Evolutionary conservation across 1,284 basidiomycete genomes (phyloP).

Genomic region (Cryptococcus hybrid): DNA sequence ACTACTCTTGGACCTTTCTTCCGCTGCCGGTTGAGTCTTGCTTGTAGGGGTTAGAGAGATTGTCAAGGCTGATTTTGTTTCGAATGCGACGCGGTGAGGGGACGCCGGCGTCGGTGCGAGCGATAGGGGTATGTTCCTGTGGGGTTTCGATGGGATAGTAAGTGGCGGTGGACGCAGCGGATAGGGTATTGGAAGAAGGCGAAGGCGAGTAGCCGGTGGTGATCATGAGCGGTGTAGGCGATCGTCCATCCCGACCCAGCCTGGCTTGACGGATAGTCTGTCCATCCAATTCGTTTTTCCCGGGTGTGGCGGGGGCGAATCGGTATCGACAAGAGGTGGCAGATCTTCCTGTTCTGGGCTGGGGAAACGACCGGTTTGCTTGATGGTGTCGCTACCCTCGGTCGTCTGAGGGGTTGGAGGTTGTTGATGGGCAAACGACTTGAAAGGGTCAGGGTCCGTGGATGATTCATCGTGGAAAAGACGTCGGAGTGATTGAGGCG

Average conservation of each 20-base stretch:
- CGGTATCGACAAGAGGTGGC: background rate
- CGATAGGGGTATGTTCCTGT: constrained; percentile 25
- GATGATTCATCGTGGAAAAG: constrained; percentile 49
- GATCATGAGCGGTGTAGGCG: constrained; percentile 13
- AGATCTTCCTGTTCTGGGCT: constrained; percentile 9
- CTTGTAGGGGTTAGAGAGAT: constrained; percentile 30
- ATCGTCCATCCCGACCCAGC: constrained; percentile 6
- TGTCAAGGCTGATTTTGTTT: constrained; percentile 28
- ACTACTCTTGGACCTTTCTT: constrained; percentile 10
- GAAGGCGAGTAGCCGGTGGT: constrained; percentile 3
- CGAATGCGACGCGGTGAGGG: constrained; percentile 10
- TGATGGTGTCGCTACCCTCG: constrained; percentile 16
- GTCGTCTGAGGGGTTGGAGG: constrained; percentile 27
- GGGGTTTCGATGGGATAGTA: constrained; percentile 11
- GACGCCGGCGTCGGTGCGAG: constrained; percentile 7
- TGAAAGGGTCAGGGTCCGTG: constrained; percentile 42
- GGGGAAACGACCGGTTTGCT: constrained; percentile 18
- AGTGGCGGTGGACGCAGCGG: constrained; percentile 3
- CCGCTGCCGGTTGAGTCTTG: constrained; percentile 1
- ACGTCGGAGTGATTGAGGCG: constrained; percentile 47
- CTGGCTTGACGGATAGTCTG: constrained; percentile 23
- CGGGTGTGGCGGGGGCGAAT: background rate
- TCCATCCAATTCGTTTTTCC: constrained; percentile 12
- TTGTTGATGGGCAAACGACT: constrained; percentile 40
- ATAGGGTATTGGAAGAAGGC: background rate